Evolutionary conservation across 2,329 filamentous ascomycete genomes (phyloP), one percentile per base, ranked within the genome.

Genomic region (Fusarium annulatum): DNA sequence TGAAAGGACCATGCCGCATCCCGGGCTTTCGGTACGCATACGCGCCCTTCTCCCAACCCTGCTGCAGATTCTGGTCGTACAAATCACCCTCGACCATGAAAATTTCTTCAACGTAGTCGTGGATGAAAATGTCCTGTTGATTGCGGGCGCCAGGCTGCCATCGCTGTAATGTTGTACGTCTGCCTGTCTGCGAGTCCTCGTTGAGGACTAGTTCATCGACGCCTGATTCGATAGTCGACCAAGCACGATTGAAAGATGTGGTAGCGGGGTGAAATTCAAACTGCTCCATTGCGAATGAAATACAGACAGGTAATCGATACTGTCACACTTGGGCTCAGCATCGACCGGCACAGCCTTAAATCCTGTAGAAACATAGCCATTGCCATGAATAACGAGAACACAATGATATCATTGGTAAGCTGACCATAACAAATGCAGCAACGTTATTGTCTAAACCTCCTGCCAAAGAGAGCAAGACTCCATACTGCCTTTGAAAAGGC

Each of bases 11-110:
- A 76, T 84, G 81, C 66, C 80, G 71, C 82, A 83, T 84, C 15
- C 81, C 82, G 19, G 82, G 81, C 55, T 81, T 78, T 26, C 82
- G 79, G 70, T 84, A 84, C 19, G 82, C 83, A 78, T 84, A 84
- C 8, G 80, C 77, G 42, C 82, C 82, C 53, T 79, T 77, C 18
- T 77, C 65, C 79, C 80, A 84, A 14, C 76, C 69, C 58, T 78
- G 71, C 23, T 61, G 68, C 14, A 82, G 74, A 21, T 74, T 76
- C 43, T 76, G 71, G 71, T 83, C 82, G 64, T 77, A 78, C 59
- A 84, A 64, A 45, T 81, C 80, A 19, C 81, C 82, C 39, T 82
- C 78, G 21, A 81, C 70, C 43, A 84, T 75, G 64, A 78, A 83
- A 55, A 84, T 82, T 55, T 84, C 82, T 57, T 84, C 83, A 46